Base-by-base conservation (phyloP, 2,329 filamentous ascomycete species). In the Fusarium incarnatum region DNA sequence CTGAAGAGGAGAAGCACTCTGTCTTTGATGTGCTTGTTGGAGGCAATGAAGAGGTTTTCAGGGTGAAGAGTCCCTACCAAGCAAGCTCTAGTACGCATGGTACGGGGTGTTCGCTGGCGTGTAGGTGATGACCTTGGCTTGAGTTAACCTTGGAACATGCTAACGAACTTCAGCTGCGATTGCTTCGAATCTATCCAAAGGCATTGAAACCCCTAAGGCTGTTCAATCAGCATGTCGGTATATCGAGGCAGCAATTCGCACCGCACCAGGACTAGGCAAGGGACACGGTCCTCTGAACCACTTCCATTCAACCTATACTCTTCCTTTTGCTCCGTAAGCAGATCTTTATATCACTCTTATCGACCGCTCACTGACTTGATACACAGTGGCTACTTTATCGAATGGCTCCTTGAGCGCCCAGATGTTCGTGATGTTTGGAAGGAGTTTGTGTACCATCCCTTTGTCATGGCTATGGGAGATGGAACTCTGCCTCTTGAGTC, bases 101-200 rank as follows among this genome's bases (percentile, higher is more conserved):
- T 1, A 98, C 96, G 0, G 96, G 96, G 6, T 99, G 96, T 77
- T 97, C 94, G 12, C 86, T 98, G 64, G 96, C 96, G 42, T 97
- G 91, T 92, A 79, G 83, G 89, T 84, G 30, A 30, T 18, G n/a
- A 34, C 28, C 16, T 48, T 54, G 15, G 8, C 12, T 10, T 9
- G 2, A 22, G 25, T 12, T 56, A 18, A 23, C 7, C 5, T 23
- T 9, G 1, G 8, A 6, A 13, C 13, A 6, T 67, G 25, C 64
- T 63, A 30, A 60, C 6, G 10, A 49, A 1, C 27, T 12, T 22
- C 28, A 90, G 89, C 92, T 66, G 91, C 92, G 5, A 92, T 94
- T 73, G 89, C 92, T 3, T 91, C 90, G n/a, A 91, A 92, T 65
- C 79, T 94, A 10, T 85, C 91, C 16, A 86, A 83, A 55, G 90